Percentiles rank a stretch among this genome's conserved stretches.
phyloP scores from a whole-genome alignment of 2,329 filamentous ascomycete genomes.

The Emmonsiellopsis sp. region DNA sequence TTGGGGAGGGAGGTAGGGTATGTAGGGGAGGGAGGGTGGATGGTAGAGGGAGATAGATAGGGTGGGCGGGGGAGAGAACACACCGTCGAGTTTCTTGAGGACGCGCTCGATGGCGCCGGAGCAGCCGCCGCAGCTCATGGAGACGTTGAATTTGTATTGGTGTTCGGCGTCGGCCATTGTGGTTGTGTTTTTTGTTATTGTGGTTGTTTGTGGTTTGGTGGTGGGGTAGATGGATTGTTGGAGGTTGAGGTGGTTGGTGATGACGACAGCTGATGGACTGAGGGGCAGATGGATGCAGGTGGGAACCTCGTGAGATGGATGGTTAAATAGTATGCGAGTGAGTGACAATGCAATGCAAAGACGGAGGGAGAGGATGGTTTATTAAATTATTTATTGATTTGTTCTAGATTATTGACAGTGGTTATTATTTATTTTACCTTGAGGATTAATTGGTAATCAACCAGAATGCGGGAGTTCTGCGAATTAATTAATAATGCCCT shows the following conservation, averaged over 20 bases:
- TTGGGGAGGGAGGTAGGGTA: slow-evolving; percentile 1
- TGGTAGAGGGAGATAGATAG: slow-evolving; percentile 2
- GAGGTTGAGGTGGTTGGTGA: neutral
- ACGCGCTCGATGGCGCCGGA: slow-evolving; percentile 88
- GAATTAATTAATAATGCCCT: neutral
- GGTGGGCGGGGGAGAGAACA: slow-evolving; percentile 20
- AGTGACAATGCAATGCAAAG: no score
- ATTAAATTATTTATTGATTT: no score
- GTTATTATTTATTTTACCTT: no score
- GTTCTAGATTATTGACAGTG: no score
- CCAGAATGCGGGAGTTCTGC: neutral
- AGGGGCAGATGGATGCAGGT: no score
- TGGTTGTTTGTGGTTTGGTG: neutral
- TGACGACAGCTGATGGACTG: neutral
- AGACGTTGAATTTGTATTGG: slow-evolving; percentile 90
- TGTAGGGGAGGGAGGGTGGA: slow-evolving; percentile 1
- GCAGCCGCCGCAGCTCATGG: slow-evolving; percentile 94
- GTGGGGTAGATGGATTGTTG: neutral
- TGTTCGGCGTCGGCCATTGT: slow-evolving; percentile 47
- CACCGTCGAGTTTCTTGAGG: slow-evolving; percentile 84
- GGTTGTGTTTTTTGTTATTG: neutral
- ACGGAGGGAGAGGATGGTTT: no score
- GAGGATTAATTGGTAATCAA: no score
- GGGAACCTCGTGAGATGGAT: no score
- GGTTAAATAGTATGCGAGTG: no score